A percentile compares a stretch with the other conserved stretches of the same genome.
These are phyloP conservation scores for Ocimum tenuiflorum DNA, from an alignment of 257 asterid species.

Conservation along the genomic window DNA sequence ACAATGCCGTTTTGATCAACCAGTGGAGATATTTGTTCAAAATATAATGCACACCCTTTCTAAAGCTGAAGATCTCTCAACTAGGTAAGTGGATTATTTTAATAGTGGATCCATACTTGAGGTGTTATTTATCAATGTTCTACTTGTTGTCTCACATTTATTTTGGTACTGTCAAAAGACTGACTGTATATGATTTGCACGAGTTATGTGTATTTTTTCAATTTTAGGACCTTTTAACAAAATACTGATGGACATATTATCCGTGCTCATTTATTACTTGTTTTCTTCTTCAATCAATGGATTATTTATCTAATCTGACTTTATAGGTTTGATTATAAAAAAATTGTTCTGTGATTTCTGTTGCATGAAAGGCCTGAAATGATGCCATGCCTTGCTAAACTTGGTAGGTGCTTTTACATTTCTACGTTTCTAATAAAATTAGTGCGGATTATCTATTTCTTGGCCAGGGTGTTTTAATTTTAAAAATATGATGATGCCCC, in stretches of 20 bases:
- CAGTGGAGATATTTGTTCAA: conserved; percentile 36
- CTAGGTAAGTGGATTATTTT: conserved; percentile 44
- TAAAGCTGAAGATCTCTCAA: conserved; percentile 51
- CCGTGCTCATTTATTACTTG: not conserved
- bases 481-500: too few species aligned
- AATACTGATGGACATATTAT: not conserved
- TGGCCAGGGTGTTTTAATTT: not conserved
- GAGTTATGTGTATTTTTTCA: not conserved
- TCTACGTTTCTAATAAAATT: not conserved
- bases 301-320: not conserved
- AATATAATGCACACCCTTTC: conserved; percentile 35
- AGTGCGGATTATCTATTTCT: not conserved
- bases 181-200: not conserved
- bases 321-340: not conserved
- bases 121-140: not conserved
- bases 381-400: not conserved
- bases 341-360: not conserved
- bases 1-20: conserved; percentile 30
- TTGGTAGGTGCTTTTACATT: not conserved
- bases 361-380: not conserved
- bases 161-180: not conserved
- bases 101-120: not conserved
- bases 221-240: not conserved
- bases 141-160: not conserved
- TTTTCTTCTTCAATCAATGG: not conserved